Base-by-base conservation (phyloP, 2,329 filamentous ascomycete genomes). In the Clonostachys sp. region DNA sequence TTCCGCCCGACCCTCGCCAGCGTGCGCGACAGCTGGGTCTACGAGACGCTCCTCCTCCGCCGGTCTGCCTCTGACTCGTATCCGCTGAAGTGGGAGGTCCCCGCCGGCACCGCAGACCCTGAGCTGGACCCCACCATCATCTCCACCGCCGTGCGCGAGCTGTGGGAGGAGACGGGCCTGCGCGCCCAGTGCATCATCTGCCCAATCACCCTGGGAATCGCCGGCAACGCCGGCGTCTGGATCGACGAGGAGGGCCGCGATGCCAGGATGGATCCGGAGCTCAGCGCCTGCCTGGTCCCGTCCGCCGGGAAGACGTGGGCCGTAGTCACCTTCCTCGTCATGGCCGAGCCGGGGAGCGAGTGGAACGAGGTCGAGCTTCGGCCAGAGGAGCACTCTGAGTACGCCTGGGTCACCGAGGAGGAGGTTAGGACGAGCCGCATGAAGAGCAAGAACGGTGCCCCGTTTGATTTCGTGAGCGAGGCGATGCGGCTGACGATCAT, bases 71-170 rank as follows among this genome's bases (percentile, higher is more conserved):
- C 43, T 9, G 43, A 45, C 16, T 45, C 43, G 2, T 45, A 34
- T 12, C 43, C 43, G 6, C 43, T 45, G n/a, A 30, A 35, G 30
- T 45, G 43, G 43, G 43, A 45, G 33, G 36, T 45, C 12, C 43
- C 43, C 1, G 43, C 24, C 9, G 43, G 43, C 14, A 45, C 43
- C 12, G 43, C 43, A 45, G 43, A 45, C 30, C 43, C 43, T 12
- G 34, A 17, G 14, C 12, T 35, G 17, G 43, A 45, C 17, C 12
- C 14, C 12, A 45, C 30, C 34, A 45, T 45, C 13, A 16, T 34
- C 5, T n/a, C n/a, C 12, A 34, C 36, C 13, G 43, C 43, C 17
- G 43, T 45, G 14, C 43, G 43, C 43, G 43, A 45, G 24, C 43
- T 45, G 2, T 45, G 20, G 33, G 43, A 45, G 33, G 43, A 45